Conservation (phyloP, 2,329 filamentous ascomycete species). For the Amylocarpus encephaloides region DNA sequence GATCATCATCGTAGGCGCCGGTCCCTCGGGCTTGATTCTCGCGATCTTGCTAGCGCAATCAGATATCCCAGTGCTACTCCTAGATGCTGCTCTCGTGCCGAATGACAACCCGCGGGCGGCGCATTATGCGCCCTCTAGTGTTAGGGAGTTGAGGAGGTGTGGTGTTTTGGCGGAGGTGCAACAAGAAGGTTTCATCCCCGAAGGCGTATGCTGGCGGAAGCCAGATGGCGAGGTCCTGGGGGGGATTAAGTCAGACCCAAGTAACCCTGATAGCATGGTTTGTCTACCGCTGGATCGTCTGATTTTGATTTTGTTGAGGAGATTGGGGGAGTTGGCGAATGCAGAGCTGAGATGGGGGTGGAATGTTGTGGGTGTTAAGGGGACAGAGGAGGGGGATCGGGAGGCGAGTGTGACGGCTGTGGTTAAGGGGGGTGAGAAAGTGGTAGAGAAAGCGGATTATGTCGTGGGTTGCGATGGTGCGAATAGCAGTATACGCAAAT, state of each 20-base stretch:
- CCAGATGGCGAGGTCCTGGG: constrained; percentile 33
- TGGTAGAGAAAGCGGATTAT: constrained; percentile 42
- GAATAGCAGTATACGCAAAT: constrained; percentile 41
- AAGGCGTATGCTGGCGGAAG: constrained; percentile 40
- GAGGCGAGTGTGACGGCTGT: constrained; percentile 39
- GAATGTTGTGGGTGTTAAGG: constrained; percentile 40
- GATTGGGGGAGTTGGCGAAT: constrained; percentile 29
- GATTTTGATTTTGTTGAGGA: constrained; percentile 35
- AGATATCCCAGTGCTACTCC: constrained; percentile 45
- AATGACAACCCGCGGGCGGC: constrained; percentile 56
- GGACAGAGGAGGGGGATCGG: constrained; percentile 41
- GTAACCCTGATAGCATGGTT: constrained; percentile 34
- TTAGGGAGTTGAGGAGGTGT: constrained; percentile 50
- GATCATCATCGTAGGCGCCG: constrained; percentile 9
- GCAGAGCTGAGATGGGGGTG: constrained; percentile 41
- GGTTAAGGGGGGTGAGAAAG: constrained; percentile 33
- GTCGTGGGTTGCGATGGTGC: constrained; percentile 52
- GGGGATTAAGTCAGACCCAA: constrained; percentile 2
- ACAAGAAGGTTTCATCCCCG: constrained; percentile 36
- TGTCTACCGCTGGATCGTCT: constrained; percentile 39
- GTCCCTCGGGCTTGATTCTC: constrained; percentile 41
- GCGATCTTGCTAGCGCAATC: constrained; percentile 48
- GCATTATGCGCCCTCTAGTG: constrained; percentile 52
- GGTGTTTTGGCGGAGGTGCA: constrained; percentile 48
- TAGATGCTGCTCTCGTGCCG: constrained; percentile 48